Percentiles rank a stretch among this genome's conserved stretches.
Conservation (phyloP, 2,329 filamentous ascomycete species). For the Penicillium sp. region DNA sequence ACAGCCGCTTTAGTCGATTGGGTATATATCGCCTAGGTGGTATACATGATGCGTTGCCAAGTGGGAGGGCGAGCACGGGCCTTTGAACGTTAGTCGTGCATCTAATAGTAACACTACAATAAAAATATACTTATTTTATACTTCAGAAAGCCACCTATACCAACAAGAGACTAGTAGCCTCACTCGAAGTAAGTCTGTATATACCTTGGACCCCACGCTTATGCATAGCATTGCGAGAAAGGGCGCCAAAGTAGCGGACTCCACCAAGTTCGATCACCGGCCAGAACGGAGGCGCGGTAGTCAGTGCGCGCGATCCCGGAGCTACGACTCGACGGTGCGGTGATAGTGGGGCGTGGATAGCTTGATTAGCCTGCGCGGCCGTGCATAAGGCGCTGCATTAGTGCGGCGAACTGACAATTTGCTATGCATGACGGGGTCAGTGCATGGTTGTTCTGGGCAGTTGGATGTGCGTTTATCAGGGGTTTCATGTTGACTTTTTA, state of each 20-base stretch:
- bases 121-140: not conserved
- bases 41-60: not conserved
- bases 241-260: not conserved
- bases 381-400: slow-evolving; percentile 20
- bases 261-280: slow-evolving; percentile 1
- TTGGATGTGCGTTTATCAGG: slow-evolving; percentile 11
- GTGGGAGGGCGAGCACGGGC: not conserved
- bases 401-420: slow-evolving; percentile 26
- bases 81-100: not conserved
- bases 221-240: slow-evolving; percentile 23
- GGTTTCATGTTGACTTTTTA: slow-evolving; percentile 7
- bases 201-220: slow-evolving; percentile 15
- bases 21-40: not conserved
- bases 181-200: not conserved
- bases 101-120: not conserved
- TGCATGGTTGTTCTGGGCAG: slow-evolving; percentile 2
- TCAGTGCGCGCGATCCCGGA: slow-evolving; percentile 23
- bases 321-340: slow-evolving; percentile 16
- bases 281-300: slow-evolving; percentile 17
- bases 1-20: slow-evolving; percentile 7
- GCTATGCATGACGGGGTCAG: slow-evolving; percentile 17
- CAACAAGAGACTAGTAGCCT: not conserved
- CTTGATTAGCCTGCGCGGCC: slow-evolving; percentile 14
- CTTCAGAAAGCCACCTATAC: not conserved
- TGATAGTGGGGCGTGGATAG: slow-evolving; percentile 17